Evolutionary conservation across 1,139 yeast species (phyloP).

Genomic region (Geotrichum siamense): DNA sequence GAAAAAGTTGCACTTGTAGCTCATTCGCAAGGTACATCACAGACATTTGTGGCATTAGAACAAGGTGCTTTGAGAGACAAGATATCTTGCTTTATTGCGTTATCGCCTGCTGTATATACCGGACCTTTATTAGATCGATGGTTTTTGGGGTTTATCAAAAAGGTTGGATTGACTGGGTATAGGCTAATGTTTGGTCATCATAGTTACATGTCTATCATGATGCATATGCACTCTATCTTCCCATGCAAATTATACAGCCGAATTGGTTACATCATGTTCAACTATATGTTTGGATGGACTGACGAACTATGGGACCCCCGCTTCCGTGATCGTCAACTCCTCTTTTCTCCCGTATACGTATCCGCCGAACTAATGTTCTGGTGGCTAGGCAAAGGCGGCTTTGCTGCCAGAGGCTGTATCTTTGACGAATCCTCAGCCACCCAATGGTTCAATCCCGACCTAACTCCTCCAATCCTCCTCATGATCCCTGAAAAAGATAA

Average conservation of each 20-base stretch:
- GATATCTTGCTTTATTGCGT: constrained; percentile 60
- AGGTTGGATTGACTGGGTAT: constrained; percentile 24
- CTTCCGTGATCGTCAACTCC: constrained; percentile 62
- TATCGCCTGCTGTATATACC: constrained; percentile 88
- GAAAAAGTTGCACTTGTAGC: constrained; percentile 56
- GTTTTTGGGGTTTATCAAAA: constrained; percentile 43
- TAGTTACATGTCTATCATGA: constrained; percentile 33
- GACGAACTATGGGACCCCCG: constrained; percentile 68
- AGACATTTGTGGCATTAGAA: constrained; percentile 55
- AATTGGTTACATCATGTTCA: constrained; percentile 70
- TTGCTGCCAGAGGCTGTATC: constrained; percentile 48
- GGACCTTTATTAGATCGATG: constrained; percentile 55
- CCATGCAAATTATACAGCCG: constrained; percentile 48
- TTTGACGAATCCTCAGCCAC: constrained; percentile 39
- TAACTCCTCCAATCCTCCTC: constrained; percentile 49
- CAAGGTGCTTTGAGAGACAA: constrained; percentile 39
- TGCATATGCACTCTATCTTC: constrained; percentile 33
- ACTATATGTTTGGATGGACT: constrained; percentile 79
- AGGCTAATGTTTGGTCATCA: constrained; percentile 47
- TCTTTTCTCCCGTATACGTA: constrained; percentile 81
- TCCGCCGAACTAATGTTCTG: constrained; percentile 78
- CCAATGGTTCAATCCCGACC: constrained; percentile 48
- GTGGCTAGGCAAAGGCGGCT: constrained; percentile 64
- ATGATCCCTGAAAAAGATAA: constrained; percentile 58
- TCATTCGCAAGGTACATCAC: constrained; percentile 93